A percentile compares a stretch with the other conserved stretches of the same genome.
phyloP scores from a whole-genome alignment of 139 green algal species.

The Desmodesmus armatus region DNA sequence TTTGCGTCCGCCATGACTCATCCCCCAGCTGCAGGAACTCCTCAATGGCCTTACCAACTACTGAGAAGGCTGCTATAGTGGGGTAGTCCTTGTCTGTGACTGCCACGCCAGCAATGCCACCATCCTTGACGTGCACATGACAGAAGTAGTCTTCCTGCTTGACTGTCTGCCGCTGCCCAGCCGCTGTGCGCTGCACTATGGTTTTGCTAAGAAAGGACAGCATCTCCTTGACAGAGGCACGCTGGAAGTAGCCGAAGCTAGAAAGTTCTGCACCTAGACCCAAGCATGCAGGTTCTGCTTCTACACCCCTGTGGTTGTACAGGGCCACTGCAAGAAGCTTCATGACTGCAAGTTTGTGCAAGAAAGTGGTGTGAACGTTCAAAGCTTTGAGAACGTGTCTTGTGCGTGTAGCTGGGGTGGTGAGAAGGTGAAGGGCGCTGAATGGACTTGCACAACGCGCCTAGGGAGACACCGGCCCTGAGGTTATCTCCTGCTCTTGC shows the following conservation, averaged over 20 bases:
- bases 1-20: conserved; percentile 76
- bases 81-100: conserved; percentile 96
- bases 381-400: too few relatives aligned
- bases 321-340: conserved; percentile 45
- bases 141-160: conserved; percentile 95
- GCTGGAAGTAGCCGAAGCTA: conserved; percentile 97
- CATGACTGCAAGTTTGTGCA: not conserved
- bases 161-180: conserved; percentile 85
- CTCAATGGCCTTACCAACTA: conserved; percentile 80
- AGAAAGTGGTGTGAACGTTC: too few relatives aligned
- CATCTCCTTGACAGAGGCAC: conserved; percentile 91
- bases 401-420: too few relatives aligned
- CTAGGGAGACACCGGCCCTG: too few relatives aligned
- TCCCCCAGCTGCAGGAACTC: conserved; percentile 43
- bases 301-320: conserved; percentile 18
- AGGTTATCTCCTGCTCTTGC: too few relatives aligned
- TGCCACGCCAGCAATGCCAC: conserved; percentile 87
- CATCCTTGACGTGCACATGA: conserved; percentile 91
- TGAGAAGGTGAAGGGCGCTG: too few relatives aligned
- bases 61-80: conserved; percentile 91
- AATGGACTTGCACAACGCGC: too few relatives aligned
- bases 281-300: conserved; percentile 62
- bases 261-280: conserved; percentile 87
- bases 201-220: conserved; percentile 94
- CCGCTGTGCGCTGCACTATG: conserved; percentile 89